Base-by-base conservation (phyloP, 352 stramenopile species). In the Pythium rishiriense region DNA sequence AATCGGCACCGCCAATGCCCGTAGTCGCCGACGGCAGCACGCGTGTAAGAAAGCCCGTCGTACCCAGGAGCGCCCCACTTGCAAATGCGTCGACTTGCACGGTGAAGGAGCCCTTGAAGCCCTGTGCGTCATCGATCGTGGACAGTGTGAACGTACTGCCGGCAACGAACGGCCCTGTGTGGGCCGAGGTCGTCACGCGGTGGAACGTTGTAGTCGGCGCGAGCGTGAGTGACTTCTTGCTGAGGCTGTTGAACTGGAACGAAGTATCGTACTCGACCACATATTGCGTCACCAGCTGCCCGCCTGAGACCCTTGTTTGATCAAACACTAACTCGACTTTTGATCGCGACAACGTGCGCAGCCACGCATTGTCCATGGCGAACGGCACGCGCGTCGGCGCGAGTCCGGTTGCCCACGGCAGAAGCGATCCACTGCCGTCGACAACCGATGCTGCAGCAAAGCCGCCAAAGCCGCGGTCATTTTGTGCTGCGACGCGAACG, bases 401-500 rank as follows among this genome's bases (percentile, higher is more conserved):
- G 1, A 83, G 25, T 1, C 72, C 67, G 17, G 66, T 48, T 8
- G 37, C 55, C 19, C 47, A 53, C 19, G 65, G 56, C 22, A 47
- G 53, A 4, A 54, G 65, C 6, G 15, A 7, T 0, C 54, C 55
- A 21, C 14, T 53, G 7, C 41, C 48, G 22, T 61, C 46, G 6
- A 68, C 31, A 11, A 57, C 57, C 4, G 45, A 58, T 8, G 66
- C 68, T 28, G 55, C 75, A 2, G 76, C 80, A 33, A 93, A 97
- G 1, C 68, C 78, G 0, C 93, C 89, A 29, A 78, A 74, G 8
- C 94, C 92, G 43, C 79, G 78, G 59, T 96, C 90, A 56, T 97
- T 98, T 10, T 70, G 64, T 10, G 90, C 90, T 31, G 81, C 76
- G 7, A 98, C 83, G 17, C 89, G 81, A 8, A 92, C 85, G 37